Conservation (phyloP, 768 basidiomycete species). For the Pleurotus ostreatus region DNA sequence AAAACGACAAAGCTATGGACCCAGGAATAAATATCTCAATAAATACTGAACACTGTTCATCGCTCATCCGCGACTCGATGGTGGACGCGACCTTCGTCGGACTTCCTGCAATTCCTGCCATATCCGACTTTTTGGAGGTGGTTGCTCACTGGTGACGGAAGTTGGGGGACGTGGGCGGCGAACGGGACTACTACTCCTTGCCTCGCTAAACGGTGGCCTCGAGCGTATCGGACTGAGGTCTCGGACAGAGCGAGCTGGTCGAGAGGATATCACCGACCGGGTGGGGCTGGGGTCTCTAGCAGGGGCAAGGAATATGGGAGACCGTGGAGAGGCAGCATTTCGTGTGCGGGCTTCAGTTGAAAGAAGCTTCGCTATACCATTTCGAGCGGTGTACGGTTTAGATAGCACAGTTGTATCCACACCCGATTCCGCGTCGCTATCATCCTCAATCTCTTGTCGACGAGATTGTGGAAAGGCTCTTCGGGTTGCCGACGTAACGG, state of each 20-base stretch:
- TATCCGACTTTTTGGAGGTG: slow-evolving; percentile 37
- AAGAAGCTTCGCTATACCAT: slow-evolving; percentile 13
- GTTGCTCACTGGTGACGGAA: slow-evolving; percentile 28
- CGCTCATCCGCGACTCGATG: slow-evolving; percentile 35
- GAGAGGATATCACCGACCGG: slow-evolving; percentile 18
- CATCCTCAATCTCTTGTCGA: background rate
- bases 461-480: slow-evolving; percentile 1
- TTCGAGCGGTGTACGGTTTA: slow-evolving; percentile 10
- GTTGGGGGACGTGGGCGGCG: slow-evolving; percentile 20
- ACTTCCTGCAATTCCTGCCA: slow-evolving; percentile 56
- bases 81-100: slow-evolving; percentile 40
- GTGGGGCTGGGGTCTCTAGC: slow-evolving; percentile 26
- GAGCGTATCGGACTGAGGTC: slow-evolving; percentile 15
- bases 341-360: slow-evolving; percentile 32
- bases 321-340: slow-evolving; percentile 22
- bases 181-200: slow-evolving; percentile 11
- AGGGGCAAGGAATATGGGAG: slow-evolving; percentile 19
- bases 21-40: slow-evolving; percentile 14
- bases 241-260: slow-evolving; percentile 7
- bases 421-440: background rate
- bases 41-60: slow-evolving; percentile 17
- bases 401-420: slow-evolving; percentile 6
- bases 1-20: background rate
- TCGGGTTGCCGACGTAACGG: slow-evolving; percentile 9
- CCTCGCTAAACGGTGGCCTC: background rate